A percentile compares a stretch with the other conserved stretches of the same genome.
Evolutionary conservation across 1,284 basidiomycete genomes (phyloP).

Genomic region (Albatrellus sp.): DNA sequence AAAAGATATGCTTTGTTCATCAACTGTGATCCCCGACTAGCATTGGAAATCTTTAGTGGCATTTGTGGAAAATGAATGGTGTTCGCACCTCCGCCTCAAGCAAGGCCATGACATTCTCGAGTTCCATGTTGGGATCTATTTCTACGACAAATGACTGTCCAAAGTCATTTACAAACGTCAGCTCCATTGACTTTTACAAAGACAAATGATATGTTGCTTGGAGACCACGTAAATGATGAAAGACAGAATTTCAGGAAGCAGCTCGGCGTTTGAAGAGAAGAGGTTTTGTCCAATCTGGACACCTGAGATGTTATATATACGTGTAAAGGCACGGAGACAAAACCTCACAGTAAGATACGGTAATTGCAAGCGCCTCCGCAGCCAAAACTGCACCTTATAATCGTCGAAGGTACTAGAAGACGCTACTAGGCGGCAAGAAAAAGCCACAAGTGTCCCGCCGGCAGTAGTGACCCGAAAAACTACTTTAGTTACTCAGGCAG

Average conservation of each 20-base stretch:
- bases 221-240: conserved; percentile 7
- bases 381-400: too few relatives aligned
- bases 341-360: too few relatives aligned
- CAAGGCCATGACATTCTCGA: conserved; percentile 82
- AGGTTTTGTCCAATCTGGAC: not conserved
- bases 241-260: not conserved
- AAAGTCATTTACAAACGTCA: conserved; percentile 74
- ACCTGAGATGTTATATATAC: not conserved
- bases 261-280: not conserved
- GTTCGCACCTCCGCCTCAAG: conserved; percentile 76
- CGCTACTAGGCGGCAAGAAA: too few relatives aligned
- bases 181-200: conserved; percentile 38
- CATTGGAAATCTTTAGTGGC: not conserved
- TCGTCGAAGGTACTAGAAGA: too few relatives aligned
- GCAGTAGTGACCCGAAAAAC: too few relatives aligned
- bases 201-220: conserved; percentile 8
- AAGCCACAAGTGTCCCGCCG: too few relatives aligned
- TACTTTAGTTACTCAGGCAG: too few relatives aligned
- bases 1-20: conserved; percentile 61
- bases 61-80: conserved; percentile 5
- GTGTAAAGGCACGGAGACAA: too few relatives aligned
- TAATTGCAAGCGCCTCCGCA: too few relatives aligned
- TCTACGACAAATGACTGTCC: conserved; percentile 70
- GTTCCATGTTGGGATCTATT: conserved; percentile 77
- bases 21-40: conserved; percentile 53